Evolutionary conservation across 2,329 filamentous ascomycete species (phyloP), one percentile per base, ranked within the genome.

Genomic region (Berkeleyomyces rouxiae): DNA sequence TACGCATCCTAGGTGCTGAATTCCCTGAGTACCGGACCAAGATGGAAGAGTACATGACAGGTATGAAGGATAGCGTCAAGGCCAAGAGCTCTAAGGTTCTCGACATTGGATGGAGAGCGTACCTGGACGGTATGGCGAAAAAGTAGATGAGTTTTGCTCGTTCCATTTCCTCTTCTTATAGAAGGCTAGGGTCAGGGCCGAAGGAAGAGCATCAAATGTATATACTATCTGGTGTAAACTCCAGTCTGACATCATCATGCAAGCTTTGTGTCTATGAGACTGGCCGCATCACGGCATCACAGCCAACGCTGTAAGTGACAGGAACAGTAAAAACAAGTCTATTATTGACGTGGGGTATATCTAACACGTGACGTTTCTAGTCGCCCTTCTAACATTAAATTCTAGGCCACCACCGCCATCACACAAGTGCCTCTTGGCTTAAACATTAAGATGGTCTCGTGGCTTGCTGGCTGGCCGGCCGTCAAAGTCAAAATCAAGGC

Each of bases 51-150:
- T 90, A 87, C 70, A 81, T 83, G 71, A 73, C 77, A 59, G 76
- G 80, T 6, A 85, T 86, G 75, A 80, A 81, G 70, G 74, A 77
- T 63, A 82, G 85, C 68, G 86, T 89, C 1, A 71, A 81, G 66
- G 77, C 73, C 36, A 88, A 88, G 74, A 85, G 84, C 46, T 73
- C 70, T 31, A 77, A 71, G 68, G 69, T 89, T 66, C 71, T 78
- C 65, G 77, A 81, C 61, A 72, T 79, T 47, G 84, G 83, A 0
- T 82, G 77, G 70, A 73, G 80, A 67, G 74, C 72, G 51, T 86
- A 86, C 70, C 69, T 83, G 33, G 63, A 71, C 68, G 61, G 72
- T 10, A 61, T 70, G 71, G 67, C 67, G 16, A 70, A 70, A 63
- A 70, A 69, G 67, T 71, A 61, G 61, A 9, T 42, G 63, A 16